Base-by-base conservation (phyloP, 139 green algal species). In the Deuterostichococcus epilithicus region DNA sequence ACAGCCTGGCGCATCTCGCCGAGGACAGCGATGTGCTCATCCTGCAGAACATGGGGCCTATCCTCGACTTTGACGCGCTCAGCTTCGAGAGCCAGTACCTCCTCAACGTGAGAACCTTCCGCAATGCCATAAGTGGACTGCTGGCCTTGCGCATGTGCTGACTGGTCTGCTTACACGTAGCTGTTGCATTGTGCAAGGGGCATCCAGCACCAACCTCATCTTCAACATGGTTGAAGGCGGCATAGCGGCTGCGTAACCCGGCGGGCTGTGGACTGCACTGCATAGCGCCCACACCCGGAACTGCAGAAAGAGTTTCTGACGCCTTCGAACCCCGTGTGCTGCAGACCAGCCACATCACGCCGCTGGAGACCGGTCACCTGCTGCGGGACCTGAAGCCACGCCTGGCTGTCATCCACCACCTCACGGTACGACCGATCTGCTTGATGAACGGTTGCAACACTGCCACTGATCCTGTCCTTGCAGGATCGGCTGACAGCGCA, bases 321-420 rank as follows among this genome's bases (percentile, higher is more conserved):
- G n/a, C n/a, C n/a, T n/a, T n/a, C n/a, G n/a, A n/a, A n/a, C n/a
- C n/a, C n/a, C n/a, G 52, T 30, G 26, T 63, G 3, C 26, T 68
- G 79, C 79, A 87, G 79, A 84, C 82, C n/a, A 83, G 76, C 60
- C 82, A 87, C 68, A 76, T 87, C 72, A 87, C 82, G 20, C 82
- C 82, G 2, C 32, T 80, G 47, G 76, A 87, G 63, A 70, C 82
- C 28, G 82, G 82, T 0, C n/a, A 71, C 20, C 76, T 87, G 34
- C 71, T 87, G 36, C 25, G 63, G 3, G n/a, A 33, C 22, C 32
- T 71, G 1, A n/a, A 75, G 37, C 79, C 82, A 0, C 78, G 77
- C 13, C 79, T 87, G 59, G 76, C 72, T 0, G 79, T 84, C 18
- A 72, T 82, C 30, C 82, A 87, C 70, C 82, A 87, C 63, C 68